A percentile compares a stretch with the other conserved stretches of the same genome.
These are phyloP conservation scores for Botryotinia globosa DNA, from an alignment of 2,329 filamentous ascomycete species.

Conservation along the genomic window DNA sequence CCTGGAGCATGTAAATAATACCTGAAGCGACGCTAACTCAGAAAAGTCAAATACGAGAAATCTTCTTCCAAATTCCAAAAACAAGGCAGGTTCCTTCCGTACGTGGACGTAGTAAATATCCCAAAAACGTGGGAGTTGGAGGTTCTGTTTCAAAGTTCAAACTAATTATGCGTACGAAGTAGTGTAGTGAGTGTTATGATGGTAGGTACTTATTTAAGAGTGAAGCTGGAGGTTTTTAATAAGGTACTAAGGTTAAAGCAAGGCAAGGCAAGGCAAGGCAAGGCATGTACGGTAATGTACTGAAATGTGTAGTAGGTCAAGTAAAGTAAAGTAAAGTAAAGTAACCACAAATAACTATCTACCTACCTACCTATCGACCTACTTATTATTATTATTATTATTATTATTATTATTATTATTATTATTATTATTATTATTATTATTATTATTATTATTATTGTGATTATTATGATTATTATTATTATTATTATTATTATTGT, in stretches of 20 bases:
- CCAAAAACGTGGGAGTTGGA: neutral
- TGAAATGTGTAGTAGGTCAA: neutral
- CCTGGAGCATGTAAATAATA: neutral
- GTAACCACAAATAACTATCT: neutral
- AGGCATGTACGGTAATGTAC: neutral
- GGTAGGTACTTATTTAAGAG: neutral
- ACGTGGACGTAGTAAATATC: neutral
- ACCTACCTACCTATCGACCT: neutral
- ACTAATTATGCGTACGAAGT: neutral
- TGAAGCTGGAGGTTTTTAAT: too few species aligned
- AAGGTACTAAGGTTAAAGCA: neutral
- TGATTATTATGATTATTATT: too few species aligned
- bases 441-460: too few species aligned
- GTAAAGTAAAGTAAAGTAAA: neutral
- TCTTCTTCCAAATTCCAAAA: neutral
- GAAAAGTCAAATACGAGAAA: neutral
- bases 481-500: too few species aligned
- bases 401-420: too few species aligned
- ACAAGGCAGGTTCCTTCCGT: neutral
- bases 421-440: too few species aligned
- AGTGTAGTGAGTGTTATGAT: neutral
- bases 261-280: neutral
- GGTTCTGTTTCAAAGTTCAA: neutral
- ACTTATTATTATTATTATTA: too few species aligned
- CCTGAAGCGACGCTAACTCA: neutral